Evolutionary conservation across 768 basidiomycete species (phyloP).

Genomic region (Chalciporus sphaerocephalus): DNA sequence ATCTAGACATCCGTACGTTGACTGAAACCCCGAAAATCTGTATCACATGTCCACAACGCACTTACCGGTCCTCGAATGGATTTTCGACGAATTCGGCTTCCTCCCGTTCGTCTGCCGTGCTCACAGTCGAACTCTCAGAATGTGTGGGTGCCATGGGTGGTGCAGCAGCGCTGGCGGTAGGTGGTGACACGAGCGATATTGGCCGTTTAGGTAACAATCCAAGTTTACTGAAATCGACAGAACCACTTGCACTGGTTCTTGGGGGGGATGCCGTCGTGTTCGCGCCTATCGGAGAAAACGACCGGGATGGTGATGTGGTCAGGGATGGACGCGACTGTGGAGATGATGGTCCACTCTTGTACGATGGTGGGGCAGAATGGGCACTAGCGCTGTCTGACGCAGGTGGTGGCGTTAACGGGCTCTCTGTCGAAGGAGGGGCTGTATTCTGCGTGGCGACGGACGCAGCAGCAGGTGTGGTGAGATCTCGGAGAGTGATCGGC

Average conservation of each 20-base stretch:
- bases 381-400: not conserved
- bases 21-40: too few species aligned
- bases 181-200: constrained; percentile 50
- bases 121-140: constrained; percentile 22
- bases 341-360: constrained; percentile 6
- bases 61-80: constrained; percentile 56
- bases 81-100: constrained; percentile 73
- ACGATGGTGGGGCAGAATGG: not conserved
- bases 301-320: not conserved
- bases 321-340: not conserved
- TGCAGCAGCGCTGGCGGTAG: constrained; percentile 7
- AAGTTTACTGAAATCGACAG: constrained; percentile 45
- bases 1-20: too few species aligned
- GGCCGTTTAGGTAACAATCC: constrained; percentile 73
- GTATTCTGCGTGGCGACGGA: not conserved
- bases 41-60: not conserved
- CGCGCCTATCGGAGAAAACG: constrained; percentile 12
- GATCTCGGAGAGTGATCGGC: constrained; percentile 7
- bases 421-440: not conserved
- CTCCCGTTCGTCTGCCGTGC: constrained; percentile 39
- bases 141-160: constrained; percentile 7
- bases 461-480: not conserved
- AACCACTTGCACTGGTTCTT: not conserved
- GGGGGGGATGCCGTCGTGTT: not conserved
- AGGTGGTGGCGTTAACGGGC: not conserved